phyloP scores from a whole-genome alignment of 1,284 basidiomycete genomes.

The Trametes polyzona region DNA sequence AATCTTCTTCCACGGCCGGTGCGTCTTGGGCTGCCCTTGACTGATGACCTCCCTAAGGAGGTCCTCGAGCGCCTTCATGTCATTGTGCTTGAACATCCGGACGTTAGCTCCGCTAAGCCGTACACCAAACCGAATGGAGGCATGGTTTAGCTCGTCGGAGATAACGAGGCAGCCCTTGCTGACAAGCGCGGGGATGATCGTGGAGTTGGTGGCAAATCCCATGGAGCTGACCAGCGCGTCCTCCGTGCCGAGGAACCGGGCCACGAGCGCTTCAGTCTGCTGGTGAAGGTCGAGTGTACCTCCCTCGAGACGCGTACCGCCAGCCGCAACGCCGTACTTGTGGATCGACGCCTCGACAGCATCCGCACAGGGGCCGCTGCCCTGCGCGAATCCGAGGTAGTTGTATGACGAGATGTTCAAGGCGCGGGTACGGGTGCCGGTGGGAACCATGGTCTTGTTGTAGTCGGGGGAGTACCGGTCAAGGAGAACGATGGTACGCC shows the following conservation, averaged over 20 bases:
- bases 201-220: slow-evolving; percentile 99
- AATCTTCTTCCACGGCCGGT: slow-evolving; percentile 99
- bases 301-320: slow-evolving; percentile 81
- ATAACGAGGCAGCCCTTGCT: slow-evolving; percentile 94
- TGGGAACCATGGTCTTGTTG: slow-evolving; percentile 79
- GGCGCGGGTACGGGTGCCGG: slow-evolving; percentile 83
- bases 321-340: slow-evolving; percentile 81
- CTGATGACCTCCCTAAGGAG: slow-evolving; percentile 91
- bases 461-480: slow-evolving; percentile 88
- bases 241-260: slow-evolving; percentile 89
- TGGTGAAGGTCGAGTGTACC: slow-evolving; percentile 86
- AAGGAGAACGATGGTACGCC: slow-evolving; percentile 87
- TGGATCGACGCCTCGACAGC: slow-evolving; percentile 84
- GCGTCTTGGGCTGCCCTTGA: slow-evolving; percentile 97
- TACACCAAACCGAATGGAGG: slow-evolving; percentile 93
- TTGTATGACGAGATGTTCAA: slow-evolving; percentile 99
- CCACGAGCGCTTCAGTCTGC: slow-evolving; percentile 86
- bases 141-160: slow-evolving; percentile 97
- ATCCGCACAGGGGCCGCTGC: slow-evolving; percentile 91
- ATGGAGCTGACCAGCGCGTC: slow-evolving; percentile 91
- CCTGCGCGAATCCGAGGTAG: slow-evolving; percentile 98
- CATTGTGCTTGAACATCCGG: slow-evolving; percentile 96
- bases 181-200: slow-evolving; percentile 91
- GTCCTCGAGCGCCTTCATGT: slow-evolving; percentile 84
- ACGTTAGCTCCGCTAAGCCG: slow-evolving; percentile 90